A percentile compares a stretch with the other conserved stretches of the same genome.
Evolutionary conservation across 805 yeast genomes (phyloP).

Genomic region (Wickerhamiella cacticola): DNA sequence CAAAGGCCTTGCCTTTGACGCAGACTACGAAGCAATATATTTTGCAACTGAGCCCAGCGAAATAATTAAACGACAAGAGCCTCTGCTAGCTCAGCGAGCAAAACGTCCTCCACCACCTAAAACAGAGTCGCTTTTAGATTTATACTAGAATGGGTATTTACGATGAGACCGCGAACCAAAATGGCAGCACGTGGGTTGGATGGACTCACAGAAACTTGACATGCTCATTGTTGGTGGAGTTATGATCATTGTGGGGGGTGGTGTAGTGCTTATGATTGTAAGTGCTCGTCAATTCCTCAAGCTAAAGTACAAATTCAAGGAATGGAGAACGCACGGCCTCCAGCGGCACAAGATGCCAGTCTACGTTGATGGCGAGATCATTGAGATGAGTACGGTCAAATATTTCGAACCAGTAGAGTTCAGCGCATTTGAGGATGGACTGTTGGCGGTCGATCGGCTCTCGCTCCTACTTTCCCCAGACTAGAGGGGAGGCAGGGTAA

Average conservation of each 20-base stretch:
- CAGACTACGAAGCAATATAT: not conserved
- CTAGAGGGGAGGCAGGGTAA: too few relatives aligned
- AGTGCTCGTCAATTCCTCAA: constrained; percentile 3
- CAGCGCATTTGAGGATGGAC: not conserved
- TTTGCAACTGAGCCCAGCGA: constrained; percentile 5
- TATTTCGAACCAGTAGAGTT: constrained; percentile 11
- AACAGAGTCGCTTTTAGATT: not conserved
- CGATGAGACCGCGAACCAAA: not conserved
- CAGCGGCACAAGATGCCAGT: constrained; percentile 11
- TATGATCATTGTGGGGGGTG: constrained; percentile 6
- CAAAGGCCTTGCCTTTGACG: not conserved
- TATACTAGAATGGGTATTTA: constrained; percentile 1
- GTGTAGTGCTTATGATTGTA: constrained; percentile 2
- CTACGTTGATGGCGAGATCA: not conserved
- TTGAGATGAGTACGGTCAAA: constrained; percentile 2
- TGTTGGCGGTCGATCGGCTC: not conserved
- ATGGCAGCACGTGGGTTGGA: not conserved
- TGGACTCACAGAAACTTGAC: not conserved
- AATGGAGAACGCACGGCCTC: not conserved
- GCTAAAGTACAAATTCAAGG: not conserved
- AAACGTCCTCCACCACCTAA: not conserved
- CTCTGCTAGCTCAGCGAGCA: not conserved
- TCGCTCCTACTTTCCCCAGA: not conserved
- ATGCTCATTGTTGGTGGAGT: constrained; percentile 10
- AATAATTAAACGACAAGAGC: not conserved